Conservation (phyloP, 805 yeast species). For the Kregervanrija delftensis region DNA sequence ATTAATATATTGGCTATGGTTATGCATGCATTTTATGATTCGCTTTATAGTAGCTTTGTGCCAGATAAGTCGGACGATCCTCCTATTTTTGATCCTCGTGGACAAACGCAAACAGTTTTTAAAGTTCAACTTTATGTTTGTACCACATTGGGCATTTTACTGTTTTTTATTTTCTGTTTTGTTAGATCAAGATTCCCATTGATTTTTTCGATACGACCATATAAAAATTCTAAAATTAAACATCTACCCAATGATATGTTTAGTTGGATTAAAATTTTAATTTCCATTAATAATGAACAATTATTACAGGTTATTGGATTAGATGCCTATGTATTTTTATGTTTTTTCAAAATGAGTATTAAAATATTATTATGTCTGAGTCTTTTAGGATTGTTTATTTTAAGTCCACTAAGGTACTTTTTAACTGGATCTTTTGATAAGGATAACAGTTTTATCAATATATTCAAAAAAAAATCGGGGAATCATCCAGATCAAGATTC, state of each 20-base stretch:
- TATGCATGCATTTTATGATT: too few relatives aligned
- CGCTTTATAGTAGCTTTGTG: neutral
- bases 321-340: conserved; percentile 51
- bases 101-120: conserved; percentile 47
- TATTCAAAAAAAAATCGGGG: neutral
- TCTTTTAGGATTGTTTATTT: conserved; percentile 38
- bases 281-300: conserved; percentile 41
- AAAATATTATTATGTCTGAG: conserved; percentile 37
- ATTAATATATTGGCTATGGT: too few relatives aligned
- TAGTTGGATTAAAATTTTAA: conserved; percentile 47
- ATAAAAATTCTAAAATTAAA: conserved; percentile 37
- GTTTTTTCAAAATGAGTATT: conserved; percentile 53
- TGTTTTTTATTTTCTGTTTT: conserved; percentile 44
- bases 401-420: conserved; percentile 48
- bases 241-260: conserved; percentile 41
- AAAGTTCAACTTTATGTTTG: conserved; percentile 48
- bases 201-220: conserved; percentile 48
- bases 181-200: conserved; percentile 49
- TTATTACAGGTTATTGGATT: conserved; percentile 50
- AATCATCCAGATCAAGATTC: conserved; percentile 12
- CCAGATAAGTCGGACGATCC: conserved; percentile 23
- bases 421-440: conserved; percentile 43
- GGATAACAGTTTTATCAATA: conserved; percentile 12
- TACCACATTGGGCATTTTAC: conserved; percentile 36
- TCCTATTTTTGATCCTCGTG: conserved; percentile 35